A percentile compares a stretch with the other conserved stretches of the same genome.
Evolutionary conservation across 768 basidiomycete species (phyloP).

Genomic region (Tricholoma sp.): DNA sequence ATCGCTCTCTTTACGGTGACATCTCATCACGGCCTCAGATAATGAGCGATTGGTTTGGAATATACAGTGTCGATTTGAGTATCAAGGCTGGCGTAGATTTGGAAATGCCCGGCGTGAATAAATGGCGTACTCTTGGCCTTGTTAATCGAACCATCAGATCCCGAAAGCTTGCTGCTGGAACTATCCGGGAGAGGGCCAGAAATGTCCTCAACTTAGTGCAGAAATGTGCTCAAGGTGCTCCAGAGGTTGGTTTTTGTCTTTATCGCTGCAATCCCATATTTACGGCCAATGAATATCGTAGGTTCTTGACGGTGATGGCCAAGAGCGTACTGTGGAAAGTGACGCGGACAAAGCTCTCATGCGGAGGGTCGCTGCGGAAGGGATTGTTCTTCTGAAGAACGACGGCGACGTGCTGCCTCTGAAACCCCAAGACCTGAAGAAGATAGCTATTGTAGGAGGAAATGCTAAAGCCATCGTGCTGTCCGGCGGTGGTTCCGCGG

Average conservation of each 20-base stretch:
- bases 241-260: conserved; percentile 41
- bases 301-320: conserved; percentile 67
- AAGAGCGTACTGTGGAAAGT: conserved; percentile 58
- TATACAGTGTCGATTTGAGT: conserved; percentile 57
- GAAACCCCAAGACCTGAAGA: conserved; percentile 44
- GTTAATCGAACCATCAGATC: conserved; percentile 56
- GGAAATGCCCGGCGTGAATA: conserved; percentile 74
- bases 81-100: conserved; percentile 78
- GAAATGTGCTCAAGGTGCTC: conserved; percentile 59
- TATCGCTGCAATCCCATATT: background rate
- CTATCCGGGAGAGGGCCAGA: conserved; percentile 60
- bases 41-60: conserved; percentile 86
- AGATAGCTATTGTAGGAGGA: conserved; percentile 70
- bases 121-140: conserved; percentile 69
- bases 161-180: conserved; percentile 59
- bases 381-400: conserved; percentile 77
- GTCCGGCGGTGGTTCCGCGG: conserved; percentile 70
- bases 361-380: conserved; percentile 60
- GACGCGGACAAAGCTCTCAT: conserved; percentile 59
- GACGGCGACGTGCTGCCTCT: conserved; percentile 51
- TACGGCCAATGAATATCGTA: conserved; percentile 15
- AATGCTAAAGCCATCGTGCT: conserved; percentile 60
- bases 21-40: conserved; percentile 27
- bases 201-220: conserved; percentile 67
- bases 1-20: background rate